These are phyloP conservation scores for Nannochloropsis salina DNA, from an alignment of 108 stramenopile species.

Conservation along the genomic window DNA sequence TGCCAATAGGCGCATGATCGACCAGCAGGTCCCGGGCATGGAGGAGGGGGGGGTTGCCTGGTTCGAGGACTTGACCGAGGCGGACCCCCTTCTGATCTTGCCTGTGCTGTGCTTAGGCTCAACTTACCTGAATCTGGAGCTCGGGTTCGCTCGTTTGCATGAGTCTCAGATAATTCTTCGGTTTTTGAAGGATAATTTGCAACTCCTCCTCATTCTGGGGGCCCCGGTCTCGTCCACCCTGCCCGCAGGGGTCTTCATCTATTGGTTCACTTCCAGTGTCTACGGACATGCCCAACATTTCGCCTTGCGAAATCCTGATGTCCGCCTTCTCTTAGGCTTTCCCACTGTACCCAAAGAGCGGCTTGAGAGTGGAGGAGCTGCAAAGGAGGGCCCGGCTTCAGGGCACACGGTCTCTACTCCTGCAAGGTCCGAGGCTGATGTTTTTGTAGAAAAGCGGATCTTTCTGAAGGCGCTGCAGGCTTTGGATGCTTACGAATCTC, in stretches of 20 bases:
- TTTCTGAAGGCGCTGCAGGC: background rate
- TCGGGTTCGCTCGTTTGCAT: slow-evolving; percentile 8
- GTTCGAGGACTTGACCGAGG: slow-evolving; percentile 14
- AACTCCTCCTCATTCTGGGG: background rate
- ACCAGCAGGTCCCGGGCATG: background rate
- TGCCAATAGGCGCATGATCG: background rate
- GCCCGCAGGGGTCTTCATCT: background rate
- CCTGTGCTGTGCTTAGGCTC: slow-evolving; percentile 16
- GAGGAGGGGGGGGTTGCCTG: background rate
- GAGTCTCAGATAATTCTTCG: background rate
- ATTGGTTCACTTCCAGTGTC: slow-evolving; percentile 7
- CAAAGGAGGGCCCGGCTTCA: too few species aligned
- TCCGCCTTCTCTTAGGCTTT: background rate
- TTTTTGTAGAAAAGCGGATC: background rate
- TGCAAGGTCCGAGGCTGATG: background rate
- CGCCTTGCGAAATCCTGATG: background rate
- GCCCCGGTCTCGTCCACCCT: slow-evolving; percentile 19
- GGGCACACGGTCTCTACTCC: too few species aligned
- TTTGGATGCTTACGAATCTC: background rate
- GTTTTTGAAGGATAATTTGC: background rate
- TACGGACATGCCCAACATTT: slow-evolving; percentile 12
- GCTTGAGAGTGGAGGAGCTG: too few species aligned
- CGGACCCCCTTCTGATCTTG: background rate
- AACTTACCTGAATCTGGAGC: background rate
- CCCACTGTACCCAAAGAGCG: background rate